Base-by-base conservation (phyloP, 2,329 filamentous ascomycete species). In the Fusarium foetens region DNA sequence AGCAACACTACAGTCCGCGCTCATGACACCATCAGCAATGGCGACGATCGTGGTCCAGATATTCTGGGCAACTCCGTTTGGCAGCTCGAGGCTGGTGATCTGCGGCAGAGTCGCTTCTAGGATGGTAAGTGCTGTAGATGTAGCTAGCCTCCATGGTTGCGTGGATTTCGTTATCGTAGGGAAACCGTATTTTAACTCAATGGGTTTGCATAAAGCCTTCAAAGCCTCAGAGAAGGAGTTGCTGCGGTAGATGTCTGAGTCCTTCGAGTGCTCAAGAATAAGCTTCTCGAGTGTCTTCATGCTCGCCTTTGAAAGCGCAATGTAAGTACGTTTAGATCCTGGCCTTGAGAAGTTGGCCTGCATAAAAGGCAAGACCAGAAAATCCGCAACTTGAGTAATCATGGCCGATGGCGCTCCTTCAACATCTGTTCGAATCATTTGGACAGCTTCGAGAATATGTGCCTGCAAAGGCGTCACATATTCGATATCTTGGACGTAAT, bases 261-360 rank as follows among this genome's bases (percentile, higher is more conserved):
- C 89, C 0, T 83, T 80, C 0, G 89, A 87, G 70, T 93, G 90
- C 21, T 84, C 82, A 8, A 89, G 81, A 7, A 92, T 84, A 5
- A 94, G 82, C 0, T 82, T 83, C 70, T 92, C 86, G 4, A 97
- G 81, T 49, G 94, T 88, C 5, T 86, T 84, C 87, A 97, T 96
- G 65, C 92, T 90, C 25, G 89, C 89, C 80, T 96, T 97, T 2
- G 95, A 94, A 78, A 98, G 89, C 38, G 96, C 95, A 61, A 99
- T 90, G 78, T 94, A 98, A 0, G 94, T 97, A 11, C 94, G 92
- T 63, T 90, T 90, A 55, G 83, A 77, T 3, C 77, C 72, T 17
- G 83, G 80, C 17, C 74, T 73, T 71, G 82, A 61, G 68, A 80
- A 27, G 67, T 77, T 60, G 63, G 83, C 77, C 63, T 81, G 79